A percentile compares a stretch with the other conserved stretches of the same genome.
Conservation (phyloP, 106 monocot species). For the Dendrobium officinale region DNA sequence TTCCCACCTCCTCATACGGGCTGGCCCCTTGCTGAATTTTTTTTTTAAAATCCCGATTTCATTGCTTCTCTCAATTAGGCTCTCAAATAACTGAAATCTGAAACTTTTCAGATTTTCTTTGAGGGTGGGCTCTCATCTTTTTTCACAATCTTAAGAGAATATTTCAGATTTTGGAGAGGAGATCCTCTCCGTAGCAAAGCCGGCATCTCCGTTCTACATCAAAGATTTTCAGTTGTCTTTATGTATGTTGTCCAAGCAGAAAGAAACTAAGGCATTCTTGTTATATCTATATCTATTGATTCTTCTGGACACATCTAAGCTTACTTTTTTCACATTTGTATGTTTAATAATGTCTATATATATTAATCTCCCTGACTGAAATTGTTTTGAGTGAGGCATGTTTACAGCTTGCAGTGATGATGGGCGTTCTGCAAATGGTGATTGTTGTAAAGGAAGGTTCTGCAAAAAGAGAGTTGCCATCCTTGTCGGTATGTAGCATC, state of each 20-base stretch:
- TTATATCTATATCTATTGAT: background rate
- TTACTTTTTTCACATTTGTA: background rate
- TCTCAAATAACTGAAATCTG: too few relatives aligned
- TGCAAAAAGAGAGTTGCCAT: slow-evolving; percentile 43
- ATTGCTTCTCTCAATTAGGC: too few relatives aligned
- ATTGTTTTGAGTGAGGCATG: background rate
- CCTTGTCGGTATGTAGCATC: slow-evolving; percentile 43
- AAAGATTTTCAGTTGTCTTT: background rate
- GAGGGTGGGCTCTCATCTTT: too few relatives aligned
- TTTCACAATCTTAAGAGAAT: too few relatives aligned
- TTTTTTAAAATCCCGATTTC: too few relatives aligned
- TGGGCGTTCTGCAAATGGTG: slow-evolving; percentile 14
- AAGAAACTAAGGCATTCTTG: background rate
- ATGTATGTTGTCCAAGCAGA: background rate
- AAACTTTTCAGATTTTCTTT: too few relatives aligned
- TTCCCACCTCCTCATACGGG: too few relatives aligned
- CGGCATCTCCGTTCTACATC: too few relatives aligned
- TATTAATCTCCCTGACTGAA: background rate
- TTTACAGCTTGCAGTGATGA: slow-evolving; percentile 40
- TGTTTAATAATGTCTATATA: background rate
- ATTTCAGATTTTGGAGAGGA: too few relatives aligned
- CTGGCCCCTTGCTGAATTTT: too few relatives aligned
- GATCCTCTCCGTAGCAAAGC: too few relatives aligned
- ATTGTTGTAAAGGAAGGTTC: slow-evolving; percentile 45
- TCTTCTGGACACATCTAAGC: background rate